Conservation (phyloP, 495 filamentous ascomycete species). For the Podospora pseudopauciseta region DNA sequence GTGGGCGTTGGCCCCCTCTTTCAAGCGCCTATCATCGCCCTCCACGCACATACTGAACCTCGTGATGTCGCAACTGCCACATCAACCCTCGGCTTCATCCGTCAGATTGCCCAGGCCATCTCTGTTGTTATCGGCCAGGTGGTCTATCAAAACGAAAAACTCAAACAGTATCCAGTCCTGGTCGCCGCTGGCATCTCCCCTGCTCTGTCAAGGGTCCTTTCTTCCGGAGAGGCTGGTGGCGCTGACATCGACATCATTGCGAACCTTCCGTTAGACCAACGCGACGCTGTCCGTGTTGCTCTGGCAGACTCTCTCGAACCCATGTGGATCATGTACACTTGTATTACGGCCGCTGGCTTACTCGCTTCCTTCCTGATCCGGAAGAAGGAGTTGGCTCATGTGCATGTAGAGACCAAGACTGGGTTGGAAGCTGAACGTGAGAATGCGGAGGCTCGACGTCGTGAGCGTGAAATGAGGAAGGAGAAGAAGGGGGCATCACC, state of each 20-base stretch:
- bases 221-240: not conserved
- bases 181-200: not conserved
- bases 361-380: not conserved
- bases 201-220: not conserved
- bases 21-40: not conserved
- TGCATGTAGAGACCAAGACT: not conserved
- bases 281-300: not conserved
- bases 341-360: not conserved
- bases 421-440: not conserved
- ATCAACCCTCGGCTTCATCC: not conserved
- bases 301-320: not conserved
- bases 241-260: not conserved
- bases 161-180: not conserved
- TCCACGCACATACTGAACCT: not conserved
- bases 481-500: not conserved
- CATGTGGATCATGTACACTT: not conserved
- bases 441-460: not conserved
- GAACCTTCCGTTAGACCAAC: not conserved
- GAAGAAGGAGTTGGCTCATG: not conserved
- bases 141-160: not conserved
- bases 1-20: not conserved
- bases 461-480: not conserved
- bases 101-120: not conserved
- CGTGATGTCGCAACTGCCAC: not conserved
- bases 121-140: not conserved